Conservation (phyloP, 148 eudicot species). For the Nyssa sinensis region DNA sequence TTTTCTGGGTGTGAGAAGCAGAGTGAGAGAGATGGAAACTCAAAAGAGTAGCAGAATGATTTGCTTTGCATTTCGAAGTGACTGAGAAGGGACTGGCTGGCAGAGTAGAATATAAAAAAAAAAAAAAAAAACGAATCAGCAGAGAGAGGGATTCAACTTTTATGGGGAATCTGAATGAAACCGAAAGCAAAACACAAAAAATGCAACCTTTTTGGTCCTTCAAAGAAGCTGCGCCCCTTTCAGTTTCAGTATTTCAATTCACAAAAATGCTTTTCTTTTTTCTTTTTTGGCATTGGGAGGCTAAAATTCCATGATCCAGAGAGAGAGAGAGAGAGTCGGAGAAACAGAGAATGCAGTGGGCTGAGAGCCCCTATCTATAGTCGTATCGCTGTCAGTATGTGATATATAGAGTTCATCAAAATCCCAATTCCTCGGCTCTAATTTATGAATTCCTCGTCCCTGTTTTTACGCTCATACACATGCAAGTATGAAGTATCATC, state of each 20-base stretch:
- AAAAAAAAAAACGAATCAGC: neutral
- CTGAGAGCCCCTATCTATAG: conserved; percentile 11
- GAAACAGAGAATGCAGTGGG: conserved; percentile 4
- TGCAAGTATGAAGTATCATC: no score
- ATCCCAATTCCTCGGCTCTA: neutral
- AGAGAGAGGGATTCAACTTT: neutral
- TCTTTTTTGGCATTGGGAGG: conserved; percentile 18
- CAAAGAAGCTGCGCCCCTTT: conserved; percentile 6
- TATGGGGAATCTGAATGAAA: neutral
- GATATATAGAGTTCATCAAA: no score
- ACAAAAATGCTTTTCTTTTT: neutral
- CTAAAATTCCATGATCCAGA: conserved; percentile 23
- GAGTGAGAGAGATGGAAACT: neutral
- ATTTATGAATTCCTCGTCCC: neutral
- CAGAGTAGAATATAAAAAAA: neutral
- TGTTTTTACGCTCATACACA: neutral
- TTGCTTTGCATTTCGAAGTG: neutral
- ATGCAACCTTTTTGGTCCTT: conserved; percentile 12
- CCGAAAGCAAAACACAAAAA: neutral
- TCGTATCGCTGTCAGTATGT: neutral
- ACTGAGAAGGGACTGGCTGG: neutral
- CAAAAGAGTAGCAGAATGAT: no score
- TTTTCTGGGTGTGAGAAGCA: neutral
- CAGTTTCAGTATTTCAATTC: neutral
- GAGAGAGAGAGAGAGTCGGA: conserved; percentile 9